These are phyloP conservation scores for Pelargonium nanum DNA, from an alignment of 345 rosid genomes.

Conservation along the genomic window DNA sequence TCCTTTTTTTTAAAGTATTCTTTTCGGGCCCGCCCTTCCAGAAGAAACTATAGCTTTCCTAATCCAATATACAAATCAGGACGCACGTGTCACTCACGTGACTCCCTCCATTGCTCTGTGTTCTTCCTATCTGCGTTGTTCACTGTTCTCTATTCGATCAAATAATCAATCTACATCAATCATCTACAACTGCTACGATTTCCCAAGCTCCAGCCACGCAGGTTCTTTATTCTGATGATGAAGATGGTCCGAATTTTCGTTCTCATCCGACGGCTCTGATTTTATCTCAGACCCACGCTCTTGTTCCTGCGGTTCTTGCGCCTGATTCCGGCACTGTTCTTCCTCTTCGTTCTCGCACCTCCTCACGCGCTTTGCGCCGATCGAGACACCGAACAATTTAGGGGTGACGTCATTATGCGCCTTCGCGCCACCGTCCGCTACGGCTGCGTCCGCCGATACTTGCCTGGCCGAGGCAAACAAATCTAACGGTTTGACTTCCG, in stretches of 20 bases:
- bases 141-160: neutral
- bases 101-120: too few species aligned
- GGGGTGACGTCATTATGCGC: constrained; percentile 32
- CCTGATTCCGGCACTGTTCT: constrained; percentile 15
- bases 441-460: constrained; percentile 7
- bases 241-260: constrained; percentile 5
- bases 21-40: neutral
- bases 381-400: constrained; percentile 72
- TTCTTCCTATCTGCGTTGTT: too few species aligned
- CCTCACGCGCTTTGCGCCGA: constrained; percentile 65
- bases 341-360: constrained; percentile 31
- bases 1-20: too few species aligned
- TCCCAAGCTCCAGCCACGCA: constrained; percentile 61
- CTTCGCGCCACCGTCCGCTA: constrained; percentile 8
- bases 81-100: neutral
- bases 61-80: neutral
- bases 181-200: constrained; percentile 12
- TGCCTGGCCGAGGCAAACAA: constrained; percentile 27
- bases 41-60: neutral
- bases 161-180: neutral
- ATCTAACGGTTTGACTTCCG: constrained; percentile 39
- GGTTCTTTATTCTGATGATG: constrained; percentile 31
- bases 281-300: constrained; percentile 34
- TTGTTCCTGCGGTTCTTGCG: constrained; percentile 7
- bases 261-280: constrained; percentile 54